phyloP scores from a whole-genome alignment of 805 yeast genomes.

The Metschnikowia orientalis region DNA sequence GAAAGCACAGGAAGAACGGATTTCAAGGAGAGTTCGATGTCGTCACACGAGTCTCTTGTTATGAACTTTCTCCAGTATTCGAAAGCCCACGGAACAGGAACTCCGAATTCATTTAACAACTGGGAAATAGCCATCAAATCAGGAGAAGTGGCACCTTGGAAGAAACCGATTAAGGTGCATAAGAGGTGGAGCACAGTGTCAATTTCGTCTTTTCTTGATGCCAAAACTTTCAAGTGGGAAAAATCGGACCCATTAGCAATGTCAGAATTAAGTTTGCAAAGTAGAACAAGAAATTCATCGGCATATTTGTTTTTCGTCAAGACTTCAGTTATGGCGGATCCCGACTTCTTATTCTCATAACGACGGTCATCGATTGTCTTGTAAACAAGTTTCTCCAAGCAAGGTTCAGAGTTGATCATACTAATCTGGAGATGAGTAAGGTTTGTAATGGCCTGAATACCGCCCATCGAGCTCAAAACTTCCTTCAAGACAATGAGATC shows the following conservation, averaged over 20 bases:
- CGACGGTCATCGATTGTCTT: constrained; percentile 58
- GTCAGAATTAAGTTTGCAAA: constrained; percentile 46
- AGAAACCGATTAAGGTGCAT: constrained; percentile 53
- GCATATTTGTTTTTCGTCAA: constrained; percentile 43
- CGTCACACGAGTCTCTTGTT: constrained; percentile 22
- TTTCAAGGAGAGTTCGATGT: constrained; percentile 3
- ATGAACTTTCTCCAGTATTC: constrained; percentile 66
- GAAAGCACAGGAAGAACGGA: constrained; percentile 6
- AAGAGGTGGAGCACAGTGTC: constrained; percentile 62
- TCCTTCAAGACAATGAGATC: constrained; percentile 65
- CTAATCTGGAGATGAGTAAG: constrained; percentile 62
- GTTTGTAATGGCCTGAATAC: constrained; percentile 66
- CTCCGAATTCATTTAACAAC: constrained; percentile 39
- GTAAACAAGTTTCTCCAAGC: constrained; percentile 53
- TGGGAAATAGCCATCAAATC: constrained; percentile 39
- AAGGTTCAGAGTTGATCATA: constrained; percentile 58
- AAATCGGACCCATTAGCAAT: constrained; percentile 28
- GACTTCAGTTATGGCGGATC: constrained; percentile 44
- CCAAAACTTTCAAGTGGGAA: constrained; percentile 63
- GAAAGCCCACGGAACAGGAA: constrained; percentile 64
- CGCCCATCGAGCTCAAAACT: constrained; percentile 68
- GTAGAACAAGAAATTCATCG: constrained; percentile 62
- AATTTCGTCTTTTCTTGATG: constrained; percentile 70
- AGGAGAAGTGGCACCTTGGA: constrained; percentile 30
- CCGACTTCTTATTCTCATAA: constrained; percentile 42